Conservation (phyloP, 192 early-diverging fungal species). For the Backusella parvicylindrica region DNA sequence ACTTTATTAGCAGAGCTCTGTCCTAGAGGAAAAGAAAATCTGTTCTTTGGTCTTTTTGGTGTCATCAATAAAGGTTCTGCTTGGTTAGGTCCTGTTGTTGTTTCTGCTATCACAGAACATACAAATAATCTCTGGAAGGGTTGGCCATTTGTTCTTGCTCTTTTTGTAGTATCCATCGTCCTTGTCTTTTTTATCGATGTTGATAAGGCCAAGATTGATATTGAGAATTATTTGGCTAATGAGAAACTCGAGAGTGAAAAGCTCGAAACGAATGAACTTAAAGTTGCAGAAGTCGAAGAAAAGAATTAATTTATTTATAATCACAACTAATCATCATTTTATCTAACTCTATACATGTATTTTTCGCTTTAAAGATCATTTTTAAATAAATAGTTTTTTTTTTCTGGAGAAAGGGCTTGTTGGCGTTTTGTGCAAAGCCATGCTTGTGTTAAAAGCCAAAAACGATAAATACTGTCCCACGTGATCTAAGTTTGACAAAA, state of each 20-base stretch:
- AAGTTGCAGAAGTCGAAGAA: neutral
- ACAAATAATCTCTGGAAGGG: slow-evolving; percentile 52
- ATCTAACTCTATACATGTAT: neutral
- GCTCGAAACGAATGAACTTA: neutral
- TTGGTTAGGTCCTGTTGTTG: slow-evolving; percentile 74
- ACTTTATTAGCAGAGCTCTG: slow-evolving; percentile 61
- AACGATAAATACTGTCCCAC: neutral
- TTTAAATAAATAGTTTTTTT: neutral
- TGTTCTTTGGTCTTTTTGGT: slow-evolving; percentile 71
- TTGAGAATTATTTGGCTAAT: slow-evolving; percentile 25
- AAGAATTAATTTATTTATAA: neutral
- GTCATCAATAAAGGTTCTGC: slow-evolving; percentile 68
- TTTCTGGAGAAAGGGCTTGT: neutral
- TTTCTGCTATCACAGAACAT: slow-evolving; percentile 55
- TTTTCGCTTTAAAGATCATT: neutral
- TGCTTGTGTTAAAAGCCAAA: too few species aligned
- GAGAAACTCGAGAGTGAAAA: neutral
- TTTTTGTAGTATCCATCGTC: slow-evolving; percentile 50
- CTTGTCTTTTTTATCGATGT: slow-evolving; percentile 55
- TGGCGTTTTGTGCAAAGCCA: neutral
- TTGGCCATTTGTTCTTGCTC: slow-evolving; percentile 50
- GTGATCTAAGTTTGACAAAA: neutral
- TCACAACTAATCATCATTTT: neutral
- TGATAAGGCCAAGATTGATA: slow-evolving; percentile 53
- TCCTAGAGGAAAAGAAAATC: slow-evolving; percentile 61